A percentile compares a stretch with the other conserved stretches of the same genome.
Evolutionary conservation across 352 stramenopile genomes (phyloP).

Genomic region (Phytophthora colocasiae): DNA sequence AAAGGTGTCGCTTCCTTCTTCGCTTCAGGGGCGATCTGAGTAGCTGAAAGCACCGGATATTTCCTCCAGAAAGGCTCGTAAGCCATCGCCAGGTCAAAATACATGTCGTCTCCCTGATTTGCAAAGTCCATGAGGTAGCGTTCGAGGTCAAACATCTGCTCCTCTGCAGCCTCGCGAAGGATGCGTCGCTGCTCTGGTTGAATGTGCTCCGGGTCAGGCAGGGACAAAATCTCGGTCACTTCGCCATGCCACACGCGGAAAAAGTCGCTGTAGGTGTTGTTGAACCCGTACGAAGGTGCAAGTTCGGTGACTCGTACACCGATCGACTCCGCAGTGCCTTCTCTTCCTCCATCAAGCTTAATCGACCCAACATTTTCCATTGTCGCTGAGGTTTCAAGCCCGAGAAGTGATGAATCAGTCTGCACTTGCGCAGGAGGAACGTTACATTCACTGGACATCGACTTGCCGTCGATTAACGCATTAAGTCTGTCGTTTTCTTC

Average conservation of each 20-base stretch:
- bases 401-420: slow-evolving; percentile 56
- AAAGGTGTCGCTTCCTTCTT: slow-evolving; percentile 27
- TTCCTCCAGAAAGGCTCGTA: slow-evolving; percentile 92
- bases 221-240: slow-evolving; percentile 93
- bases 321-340: slow-evolving; percentile 13
- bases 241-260: slow-evolving; percentile 93
- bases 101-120: slow-evolving; percentile 92
- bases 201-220: slow-evolving; percentile 90
- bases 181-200: slow-evolving; percentile 68
- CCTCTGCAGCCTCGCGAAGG: slow-evolving; percentile 88
- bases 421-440: slow-evolving; percentile 5
- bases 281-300: slow-evolving; percentile 94
- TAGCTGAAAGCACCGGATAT: slow-evolving; percentile 36
- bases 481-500: slow-evolving; percentile 33
- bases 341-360: slow-evolving; percentile 17
- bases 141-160: slow-evolving; percentile 95
- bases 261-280: slow-evolving; percentile 93
- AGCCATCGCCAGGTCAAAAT: slow-evolving; percentile 91
- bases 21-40: slow-evolving; percentile 11
- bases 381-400: slow-evolving; percentile 43
- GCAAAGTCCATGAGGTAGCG: slow-evolving; percentile 96
- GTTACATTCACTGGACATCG: neutral
- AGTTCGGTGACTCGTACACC: slow-evolving; percentile 54
- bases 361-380: slow-evolving; percentile 15
- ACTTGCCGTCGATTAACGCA: slow-evolving; percentile 30